phyloP scores from a whole-genome alignment of 352 stramenopile genomes.

The Globisporangium acanthophoron region DNA sequence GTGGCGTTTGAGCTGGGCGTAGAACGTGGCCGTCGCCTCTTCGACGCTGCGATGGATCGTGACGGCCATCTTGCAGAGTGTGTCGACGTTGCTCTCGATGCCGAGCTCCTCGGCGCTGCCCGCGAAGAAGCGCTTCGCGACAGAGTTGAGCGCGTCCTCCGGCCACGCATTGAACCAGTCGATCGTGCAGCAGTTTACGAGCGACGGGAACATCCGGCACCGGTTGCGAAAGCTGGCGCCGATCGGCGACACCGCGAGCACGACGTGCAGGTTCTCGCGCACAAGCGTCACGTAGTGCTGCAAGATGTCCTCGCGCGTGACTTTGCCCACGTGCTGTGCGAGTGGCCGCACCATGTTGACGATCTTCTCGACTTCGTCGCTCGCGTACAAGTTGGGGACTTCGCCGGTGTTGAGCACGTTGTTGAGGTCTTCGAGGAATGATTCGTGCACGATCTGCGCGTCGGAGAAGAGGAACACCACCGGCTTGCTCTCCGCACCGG shows the following conservation, averaged over 20 bases:
- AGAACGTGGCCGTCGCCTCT: slow-evolving; percentile 72
- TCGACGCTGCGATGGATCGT: slow-evolving; percentile 92
- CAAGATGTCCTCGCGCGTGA: slow-evolving; percentile 80
- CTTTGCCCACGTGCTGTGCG: slow-evolving; percentile 69
- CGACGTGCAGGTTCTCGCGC: slow-evolving; percentile 91
- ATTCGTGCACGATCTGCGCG: slow-evolving; percentile 91
- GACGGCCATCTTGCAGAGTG: slow-evolving; percentile 89
- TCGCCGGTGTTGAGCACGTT: slow-evolving; percentile 93
- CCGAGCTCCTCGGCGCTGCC: slow-evolving; percentile 77
- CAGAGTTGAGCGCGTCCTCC: slow-evolving; percentile 89
- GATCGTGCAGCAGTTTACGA: slow-evolving; percentile 94
- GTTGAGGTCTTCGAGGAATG: slow-evolving; percentile 94
- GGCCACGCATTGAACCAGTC: slow-evolving; percentile 97
- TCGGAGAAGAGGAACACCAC: slow-evolving; percentile 93
- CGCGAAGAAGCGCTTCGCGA: slow-evolving; percentile 89
- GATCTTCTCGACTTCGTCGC: slow-evolving; percentile 91
- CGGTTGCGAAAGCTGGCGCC: slow-evolving; percentile 89
- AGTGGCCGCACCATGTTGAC: slow-evolving; percentile 77
- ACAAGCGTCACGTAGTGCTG: slow-evolving; percentile 90
- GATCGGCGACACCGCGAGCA: slow-evolving; percentile 92
- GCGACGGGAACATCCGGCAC: slow-evolving; percentile 92
- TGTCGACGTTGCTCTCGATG: slow-evolving; percentile 86
- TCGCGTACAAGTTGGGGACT: slow-evolving; percentile 90
- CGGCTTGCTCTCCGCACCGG: slow-evolving; percentile 81
- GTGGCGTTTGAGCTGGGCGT: slow-evolving; percentile 77